Evolutionary conservation across 306 rosid genomes (phyloP).

Genomic region (Heteromeles arbutifolia): DNA sequence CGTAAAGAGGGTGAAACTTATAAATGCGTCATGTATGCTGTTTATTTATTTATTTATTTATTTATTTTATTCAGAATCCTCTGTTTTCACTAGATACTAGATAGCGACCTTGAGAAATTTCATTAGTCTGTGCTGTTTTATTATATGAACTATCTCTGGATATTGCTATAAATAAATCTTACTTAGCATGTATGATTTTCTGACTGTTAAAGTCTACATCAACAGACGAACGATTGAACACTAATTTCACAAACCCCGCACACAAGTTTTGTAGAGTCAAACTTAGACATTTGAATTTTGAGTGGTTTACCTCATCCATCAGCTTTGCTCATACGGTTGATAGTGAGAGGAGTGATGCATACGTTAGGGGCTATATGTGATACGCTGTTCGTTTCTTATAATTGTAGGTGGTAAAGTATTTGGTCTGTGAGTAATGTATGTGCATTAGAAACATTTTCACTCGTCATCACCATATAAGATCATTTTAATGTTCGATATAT

Average conservation of each 20-base stretch:
- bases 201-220: not conserved
- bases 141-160: not conserved
- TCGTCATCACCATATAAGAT: not conserved
- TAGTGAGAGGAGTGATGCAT: not conserved
- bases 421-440: not conserved
- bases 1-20: not conserved
- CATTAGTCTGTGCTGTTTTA: not conserved
- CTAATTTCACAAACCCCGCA: not conserved
- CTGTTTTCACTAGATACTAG: not conserved
- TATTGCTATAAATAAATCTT: not conserved
- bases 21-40: not conserved
- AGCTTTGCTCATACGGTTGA: not conserved
- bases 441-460: not conserved
- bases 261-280: not conserved
- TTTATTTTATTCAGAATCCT: not conserved
- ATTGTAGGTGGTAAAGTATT: not conserved
- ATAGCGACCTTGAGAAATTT: not conserved
- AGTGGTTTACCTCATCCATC: not conserved
- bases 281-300: not conserved
- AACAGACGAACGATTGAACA: not conserved
- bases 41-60: not conserved
- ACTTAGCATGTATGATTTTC: conserved; percentile 1
- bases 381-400: not conserved
- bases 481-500: not conserved
- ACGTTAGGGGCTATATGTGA: not conserved